These are phyloP conservation scores for Rhizoctonia solani DNA, from an alignment of 1,284 basidiomycete species.

Conservation along the genomic window DNA sequence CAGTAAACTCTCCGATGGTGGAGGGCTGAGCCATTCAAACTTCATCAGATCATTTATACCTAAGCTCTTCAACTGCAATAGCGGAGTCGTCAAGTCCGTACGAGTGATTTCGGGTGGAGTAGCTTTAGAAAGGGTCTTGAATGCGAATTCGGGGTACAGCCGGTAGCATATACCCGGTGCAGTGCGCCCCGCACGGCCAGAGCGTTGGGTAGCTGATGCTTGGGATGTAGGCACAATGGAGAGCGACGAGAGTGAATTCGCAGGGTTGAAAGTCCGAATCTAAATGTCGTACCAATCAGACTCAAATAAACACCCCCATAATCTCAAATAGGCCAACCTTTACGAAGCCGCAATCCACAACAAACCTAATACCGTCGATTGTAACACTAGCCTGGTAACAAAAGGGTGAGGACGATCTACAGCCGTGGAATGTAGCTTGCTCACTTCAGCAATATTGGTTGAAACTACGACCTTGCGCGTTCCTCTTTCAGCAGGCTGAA, in stretches of 20 bases:
- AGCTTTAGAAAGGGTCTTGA: constrained; percentile 61
- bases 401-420: neutral
- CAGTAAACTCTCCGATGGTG: constrained; percentile 84
- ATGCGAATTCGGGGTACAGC: constrained; percentile 75
- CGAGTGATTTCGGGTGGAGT: constrained; percentile 90
- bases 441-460: constrained; percentile 94
- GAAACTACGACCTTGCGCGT: constrained; percentile 89
- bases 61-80: constrained; percentile 90
- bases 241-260: constrained; percentile 80
- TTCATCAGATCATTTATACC: constrained; percentile 95
- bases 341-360: constrained; percentile 94
- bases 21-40: constrained; percentile 91
- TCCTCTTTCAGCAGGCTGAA: constrained; percentile 72
- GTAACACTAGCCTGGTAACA: constrained; percentile 97
- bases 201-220: constrained; percentile 85
- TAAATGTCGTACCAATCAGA: constrained; percentile 43
- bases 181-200: constrained; percentile 90
- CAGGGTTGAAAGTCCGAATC: constrained; percentile 84
- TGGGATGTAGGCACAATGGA: constrained; percentile 77
- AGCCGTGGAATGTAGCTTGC: constrained; percentile 26
- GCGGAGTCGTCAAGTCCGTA: constrained; percentile 83
- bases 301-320: neutral
- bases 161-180: constrained; percentile 90
- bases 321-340: constrained; percentile 71
- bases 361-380: constrained; percentile 92